phyloP scores from a whole-genome alignment of 2,329 filamentous ascomycete species.

The Fusarium lateritium region DNA sequence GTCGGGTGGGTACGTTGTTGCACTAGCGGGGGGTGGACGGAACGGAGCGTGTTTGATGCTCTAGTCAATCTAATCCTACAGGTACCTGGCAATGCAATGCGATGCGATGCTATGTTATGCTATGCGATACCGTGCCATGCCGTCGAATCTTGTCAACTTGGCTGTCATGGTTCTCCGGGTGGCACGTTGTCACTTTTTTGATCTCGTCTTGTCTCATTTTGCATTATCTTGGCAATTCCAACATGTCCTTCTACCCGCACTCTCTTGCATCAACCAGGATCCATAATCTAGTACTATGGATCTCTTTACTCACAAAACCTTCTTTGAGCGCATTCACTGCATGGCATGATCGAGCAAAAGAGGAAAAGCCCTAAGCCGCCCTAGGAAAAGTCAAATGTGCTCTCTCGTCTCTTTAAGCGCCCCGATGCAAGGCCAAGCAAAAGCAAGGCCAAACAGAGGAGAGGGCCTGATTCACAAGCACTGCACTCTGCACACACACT shows the following conservation, averaged over 20 bases:
- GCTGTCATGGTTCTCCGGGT: background rate
- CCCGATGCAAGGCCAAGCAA: conserved; percentile 49
- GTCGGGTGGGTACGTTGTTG: conserved; percentile 33
- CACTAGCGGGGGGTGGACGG: conserved; percentile 39
- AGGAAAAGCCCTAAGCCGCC: conserved; percentile 32
- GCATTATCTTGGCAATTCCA: background rate
- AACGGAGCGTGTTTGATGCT: conserved; percentile 30
- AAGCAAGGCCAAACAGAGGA: conserved; percentile 10
- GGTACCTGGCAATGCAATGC: background rate
- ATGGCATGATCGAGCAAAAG: conserved; percentile 23
- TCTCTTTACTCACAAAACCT: background rate
- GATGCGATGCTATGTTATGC: background rate
- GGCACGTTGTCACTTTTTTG: too few relatives aligned
- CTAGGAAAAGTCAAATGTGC: conserved; percentile 18
- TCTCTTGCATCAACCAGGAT: too few relatives aligned
- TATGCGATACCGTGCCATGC: too few relatives aligned
- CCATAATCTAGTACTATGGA: too few relatives aligned
- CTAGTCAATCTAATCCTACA: background rate
- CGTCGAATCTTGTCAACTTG: background rate
- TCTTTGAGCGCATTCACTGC: conserved; percentile 3
- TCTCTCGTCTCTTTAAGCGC: conserved; percentile 48
- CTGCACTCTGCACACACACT: conserved; percentile 13
- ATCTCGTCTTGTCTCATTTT: background rate
- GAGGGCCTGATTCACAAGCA: conserved; percentile 46
- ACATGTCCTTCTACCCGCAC: too few relatives aligned